Evolutionary conservation across 1,139 yeast species (phyloP), one percentile per base, ranked within the genome.

Genomic region (Ogataea hybrid): DNA sequence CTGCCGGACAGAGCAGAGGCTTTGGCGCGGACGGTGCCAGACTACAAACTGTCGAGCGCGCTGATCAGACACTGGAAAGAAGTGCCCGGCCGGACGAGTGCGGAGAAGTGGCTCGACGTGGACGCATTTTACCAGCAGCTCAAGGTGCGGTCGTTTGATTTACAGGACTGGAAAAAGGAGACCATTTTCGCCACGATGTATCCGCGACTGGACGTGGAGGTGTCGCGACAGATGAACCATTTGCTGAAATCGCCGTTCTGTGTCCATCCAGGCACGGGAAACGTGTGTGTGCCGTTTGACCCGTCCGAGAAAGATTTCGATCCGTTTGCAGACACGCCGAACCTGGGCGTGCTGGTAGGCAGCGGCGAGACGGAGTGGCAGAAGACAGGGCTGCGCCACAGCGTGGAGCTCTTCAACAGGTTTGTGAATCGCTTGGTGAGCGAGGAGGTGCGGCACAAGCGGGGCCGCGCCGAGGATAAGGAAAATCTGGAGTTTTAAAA

Each of bases 211-310:
- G 99, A 92, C 75, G 80, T 85, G 41, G 95, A 90, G 62, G 99
- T 92, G 32, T 85, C 98, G 8, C 77, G 84, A 53, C 95, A 86
- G 62, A 71, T 90, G 54, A 87, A 82, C 64, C 99, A 92, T 69
- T 81, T 92, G 67, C 76, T 92, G 56, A 92, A 92, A 61, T 85
- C 97, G 1, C 99, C 99, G n/a, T 92, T 94, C 63, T 92, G 97
- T 69, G 82, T 92, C 37, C 99, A 92, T 61, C 99, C 99, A 1
- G 82, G 89, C 6, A 94, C 99, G 0, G 97, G 97, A n/a, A 85
- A 89, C 54, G 86, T 92, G 4, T 92, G 98, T 77, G 97, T 94
- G 6, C 97, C 98, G 0, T 89, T 92, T 55, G 86, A 83, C 57
- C 79, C 86, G 17, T 58, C 51, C 28, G 61, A 58, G 53, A 75